These are phyloP conservation scores for Dianthus caryophyllus DNA, from an alignment of 148 eudicot species.

Conservation along the genomic window DNA sequence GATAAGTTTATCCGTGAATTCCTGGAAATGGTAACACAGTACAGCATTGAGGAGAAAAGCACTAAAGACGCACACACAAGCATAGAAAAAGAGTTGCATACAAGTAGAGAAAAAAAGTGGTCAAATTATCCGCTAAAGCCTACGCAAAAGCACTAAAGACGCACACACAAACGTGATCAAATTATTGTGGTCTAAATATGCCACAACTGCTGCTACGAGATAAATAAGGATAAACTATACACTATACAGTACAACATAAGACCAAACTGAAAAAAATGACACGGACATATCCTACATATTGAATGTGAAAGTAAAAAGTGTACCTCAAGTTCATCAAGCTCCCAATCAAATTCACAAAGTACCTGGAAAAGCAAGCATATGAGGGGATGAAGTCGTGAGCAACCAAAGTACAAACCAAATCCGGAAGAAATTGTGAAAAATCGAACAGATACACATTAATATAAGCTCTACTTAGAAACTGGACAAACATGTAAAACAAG, in stretches of 20 bases:
- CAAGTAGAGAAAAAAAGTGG: no score
- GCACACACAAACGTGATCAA: no score
- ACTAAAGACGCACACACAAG: neutral
- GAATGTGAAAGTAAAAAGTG: neutral
- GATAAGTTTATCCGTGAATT: conserved; percentile 68
- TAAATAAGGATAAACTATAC: neutral
- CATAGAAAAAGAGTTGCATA: no score
- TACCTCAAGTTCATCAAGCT: conserved; percentile 92
- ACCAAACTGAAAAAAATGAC: neutral
- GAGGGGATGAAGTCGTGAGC: neutral
- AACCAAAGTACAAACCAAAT: conserved; percentile 3
- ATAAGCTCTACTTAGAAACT: neutral
- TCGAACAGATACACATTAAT: neutral
- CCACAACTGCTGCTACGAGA: neutral
- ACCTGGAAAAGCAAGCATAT: conserved; percentile 44
- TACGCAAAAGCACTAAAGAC: neutral
- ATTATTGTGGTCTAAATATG: no score
- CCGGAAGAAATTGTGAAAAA: neutral
- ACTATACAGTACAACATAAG: neutral
- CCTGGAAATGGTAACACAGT: conserved; percentile 38
- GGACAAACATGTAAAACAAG: neutral
- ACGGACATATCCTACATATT: neutral
- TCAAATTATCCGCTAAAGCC: no score
- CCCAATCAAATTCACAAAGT: conserved; percentile 91
- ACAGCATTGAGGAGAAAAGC: conserved; percentile 10